These are phyloP conservation scores for Iberis pinnata DNA, from an alignment of 345 rosid species.

Conservation along the genomic window DNA sequence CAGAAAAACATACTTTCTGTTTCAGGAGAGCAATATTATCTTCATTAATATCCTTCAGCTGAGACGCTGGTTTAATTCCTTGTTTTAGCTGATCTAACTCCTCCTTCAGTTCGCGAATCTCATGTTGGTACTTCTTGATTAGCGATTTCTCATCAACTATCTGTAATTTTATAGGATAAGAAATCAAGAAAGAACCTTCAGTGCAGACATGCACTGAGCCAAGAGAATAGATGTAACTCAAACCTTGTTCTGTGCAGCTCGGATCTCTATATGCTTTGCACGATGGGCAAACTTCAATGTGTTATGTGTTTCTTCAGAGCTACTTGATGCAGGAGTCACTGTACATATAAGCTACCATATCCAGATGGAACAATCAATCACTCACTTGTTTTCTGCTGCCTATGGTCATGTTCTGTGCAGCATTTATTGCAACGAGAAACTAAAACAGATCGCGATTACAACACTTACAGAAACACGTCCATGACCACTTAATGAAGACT, in stretches of 20 bases:
- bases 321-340: slow-evolving; percentile 89
- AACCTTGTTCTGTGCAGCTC: slow-evolving; percentile 91
- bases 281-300: slow-evolving; percentile 97
- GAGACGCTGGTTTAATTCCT: slow-evolving; percentile 78
- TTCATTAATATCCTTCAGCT: slow-evolving; percentile 51
- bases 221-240: slow-evolving; percentile 6
- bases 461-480: slow-evolving; percentile 94
- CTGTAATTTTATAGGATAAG: slow-evolving; percentile 39
- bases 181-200: slow-evolving; percentile 17
- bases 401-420: neutral
- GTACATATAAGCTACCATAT: slow-evolving; percentile 87
- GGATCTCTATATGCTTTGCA: slow-evolving; percentile 95
- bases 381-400: slow-evolving; percentile 4
- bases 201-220: neutral
- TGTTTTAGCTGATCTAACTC: slow-evolving; percentile 78
- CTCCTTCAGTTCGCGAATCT: slow-evolving; percentile 81
- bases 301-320: slow-evolving; percentile 92
- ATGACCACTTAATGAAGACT: slow-evolving; percentile 92
- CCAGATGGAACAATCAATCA: slow-evolving; percentile 25
- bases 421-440: slow-evolving; percentile 20
- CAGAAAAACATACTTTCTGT: slow-evolving; percentile 59
- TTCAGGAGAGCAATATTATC: slow-evolving; percentile 74
- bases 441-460: slow-evolving; percentile 5
- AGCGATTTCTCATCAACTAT: slow-evolving; percentile 93
- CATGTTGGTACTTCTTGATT: slow-evolving; percentile 91